Evolutionary conservation across 108 stramenopile genomes (phyloP).

Genomic region (Cafeteria roenbergensis): DNA sequence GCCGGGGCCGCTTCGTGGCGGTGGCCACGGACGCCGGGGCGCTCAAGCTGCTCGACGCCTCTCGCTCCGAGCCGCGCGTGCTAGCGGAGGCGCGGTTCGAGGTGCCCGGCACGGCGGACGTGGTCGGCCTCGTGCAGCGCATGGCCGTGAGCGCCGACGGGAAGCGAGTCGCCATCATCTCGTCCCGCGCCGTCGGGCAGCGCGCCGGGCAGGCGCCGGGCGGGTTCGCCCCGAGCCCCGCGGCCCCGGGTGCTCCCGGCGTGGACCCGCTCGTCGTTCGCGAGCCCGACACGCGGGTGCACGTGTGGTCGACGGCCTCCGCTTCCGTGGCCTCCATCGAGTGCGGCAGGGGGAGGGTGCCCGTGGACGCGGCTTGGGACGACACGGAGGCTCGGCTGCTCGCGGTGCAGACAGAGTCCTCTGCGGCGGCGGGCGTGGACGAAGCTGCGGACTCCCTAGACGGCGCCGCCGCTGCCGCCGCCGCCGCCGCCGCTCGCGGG

Average conservation of each 20-base stretch:
- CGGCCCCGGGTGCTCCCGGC: constrained; percentile 4
- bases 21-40: constrained; percentile 36
- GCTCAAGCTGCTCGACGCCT: constrained; percentile 39
- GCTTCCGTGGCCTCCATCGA: background rate
- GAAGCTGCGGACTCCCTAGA: background rate
- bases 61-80: constrained; percentile 22
- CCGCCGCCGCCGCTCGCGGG: constrained; percentile 16
- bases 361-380: constrained; percentile 8
- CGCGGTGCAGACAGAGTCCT: constrained; percentile 6
- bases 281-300: background rate
- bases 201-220: background rate
- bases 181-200: constrained; percentile 23
- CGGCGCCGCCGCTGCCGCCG: constrained; percentile 7
- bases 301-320: background rate
- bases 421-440: background rate
- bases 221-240: background rate
- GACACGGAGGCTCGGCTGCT: constrained; percentile 13
- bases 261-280: too few relatives aligned
- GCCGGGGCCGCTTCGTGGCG: constrained; percentile 38
- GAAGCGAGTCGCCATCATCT: constrained; percentile 38
- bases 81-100: constrained; percentile 24
- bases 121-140: constrained; percentile 26
- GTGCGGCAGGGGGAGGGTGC: background rate
- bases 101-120: background rate
- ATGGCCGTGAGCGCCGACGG: constrained; percentile 46